Conservation (phyloP, 306 rosid species). For the Trifolium dubium region DNA sequence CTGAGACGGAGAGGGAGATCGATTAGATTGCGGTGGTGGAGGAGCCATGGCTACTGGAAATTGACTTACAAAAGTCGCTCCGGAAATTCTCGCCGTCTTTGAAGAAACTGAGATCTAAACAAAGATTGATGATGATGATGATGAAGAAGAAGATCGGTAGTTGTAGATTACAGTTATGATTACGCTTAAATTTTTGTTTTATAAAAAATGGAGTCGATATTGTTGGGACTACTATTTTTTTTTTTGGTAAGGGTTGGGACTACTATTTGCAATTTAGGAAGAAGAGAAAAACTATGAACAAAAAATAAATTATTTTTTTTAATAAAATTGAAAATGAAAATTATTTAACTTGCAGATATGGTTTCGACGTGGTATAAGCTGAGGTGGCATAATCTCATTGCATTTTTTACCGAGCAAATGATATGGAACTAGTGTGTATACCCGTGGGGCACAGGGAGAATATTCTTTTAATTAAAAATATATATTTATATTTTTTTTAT, state of each 20-base stretch:
- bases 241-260: too few species aligned
- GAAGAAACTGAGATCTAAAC: slow-evolving; percentile 47
- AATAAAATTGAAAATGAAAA: background rate
- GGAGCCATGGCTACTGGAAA: slow-evolving; percentile 80
- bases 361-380: slow-evolving; percentile 46
- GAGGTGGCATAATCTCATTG: slow-evolving; percentile 55
- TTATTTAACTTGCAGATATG: background rate
- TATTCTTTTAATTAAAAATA: too few species aligned
- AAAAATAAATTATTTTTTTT: background rate
- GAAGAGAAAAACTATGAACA: too few species aligned
- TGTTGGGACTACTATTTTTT: too few species aligned
- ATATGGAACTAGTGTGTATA: too few species aligned
- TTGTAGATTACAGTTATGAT: slow-evolving; percentile 27
- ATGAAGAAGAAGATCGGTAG: slow-evolving; percentile 26
- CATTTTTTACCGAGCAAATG: background rate
- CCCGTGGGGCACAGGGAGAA: too few species aligned
- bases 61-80: slow-evolving; percentile 21
- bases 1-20: slow-evolving; percentile 94
- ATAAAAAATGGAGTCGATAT: background rate
- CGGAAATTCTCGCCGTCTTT: slow-evolving; percentile 35
- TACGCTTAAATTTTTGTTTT: too few species aligned
- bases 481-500: too few species aligned
- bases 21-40: slow-evolving; percentile 70
- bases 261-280: too few species aligned
- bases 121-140: background rate